phyloP scores from a whole-genome alignment of 768 basidiomycete genomes.

The Kwoniella newhampshirensis region DNA sequence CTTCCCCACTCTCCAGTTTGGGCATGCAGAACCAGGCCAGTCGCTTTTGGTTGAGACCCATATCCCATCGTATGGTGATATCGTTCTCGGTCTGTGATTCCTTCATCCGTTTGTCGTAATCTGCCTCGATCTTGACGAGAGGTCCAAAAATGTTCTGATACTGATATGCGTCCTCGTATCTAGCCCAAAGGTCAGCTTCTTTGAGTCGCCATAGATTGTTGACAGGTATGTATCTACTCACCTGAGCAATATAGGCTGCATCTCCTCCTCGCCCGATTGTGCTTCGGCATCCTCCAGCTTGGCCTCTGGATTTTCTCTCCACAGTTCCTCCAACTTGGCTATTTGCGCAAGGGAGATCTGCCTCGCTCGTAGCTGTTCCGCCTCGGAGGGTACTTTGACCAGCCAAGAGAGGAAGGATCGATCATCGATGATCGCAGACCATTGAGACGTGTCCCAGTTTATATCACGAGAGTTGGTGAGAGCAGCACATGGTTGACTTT shows the following conservation, averaged over 20 bases:
- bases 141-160: slow-evolving; percentile 99
- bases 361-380: slow-evolving; percentile 90
- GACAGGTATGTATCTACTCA: slow-evolving; percentile 22
- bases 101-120: slow-evolving; percentile 96
- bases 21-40: slow-evolving; percentile 98
- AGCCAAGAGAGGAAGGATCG: slow-evolving; percentile 99
- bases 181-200: slow-evolving; percentile 22
- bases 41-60: slow-evolving; percentile 96
- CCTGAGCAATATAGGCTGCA: slow-evolving; percentile 80
- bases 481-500: slow-evolving; percentile 93
- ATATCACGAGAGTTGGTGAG: slow-evolving; percentile 87
- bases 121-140: slow-evolving; percentile 98
- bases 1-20: slow-evolving; percentile 96
- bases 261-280: slow-evolving; percentile 96
- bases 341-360: slow-evolving; percentile 97
- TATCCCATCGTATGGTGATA: slow-evolving; percentile 93
- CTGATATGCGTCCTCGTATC: slow-evolving; percentile 97
- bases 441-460: slow-evolving; percentile 95
- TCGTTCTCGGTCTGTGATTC: slow-evolving; percentile 98
- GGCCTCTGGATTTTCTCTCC: slow-evolving; percentile 93
- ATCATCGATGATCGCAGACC: slow-evolving; percentile 98
- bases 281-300: slow-evolving; percentile 96
- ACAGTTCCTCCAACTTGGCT: slow-evolving; percentile 93
- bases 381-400: slow-evolving; percentile 94
- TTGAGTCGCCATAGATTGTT: background rate